phyloP scores from a whole-genome alignment of 805 yeast genomes.

The Pichia eremophila region DNA sequence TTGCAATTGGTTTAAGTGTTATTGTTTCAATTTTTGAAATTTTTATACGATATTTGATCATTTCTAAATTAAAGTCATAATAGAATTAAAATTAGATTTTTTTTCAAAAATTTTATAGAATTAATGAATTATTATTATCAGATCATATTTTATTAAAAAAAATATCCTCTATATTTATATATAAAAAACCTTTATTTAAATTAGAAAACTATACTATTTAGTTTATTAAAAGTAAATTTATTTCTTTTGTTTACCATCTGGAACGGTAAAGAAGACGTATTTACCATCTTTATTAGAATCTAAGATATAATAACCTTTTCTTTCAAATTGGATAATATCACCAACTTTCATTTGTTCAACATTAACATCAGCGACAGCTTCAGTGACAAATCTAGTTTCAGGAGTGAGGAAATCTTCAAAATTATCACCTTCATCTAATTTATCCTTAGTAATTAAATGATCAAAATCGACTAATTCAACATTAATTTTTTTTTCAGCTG shows the following conservation, averaged over 20 bases:
- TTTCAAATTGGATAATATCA: conserved; percentile 87
- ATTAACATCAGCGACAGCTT: conserved; percentile 74
- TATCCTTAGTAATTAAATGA: conserved; percentile 90
- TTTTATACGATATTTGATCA: conserved; percentile 45
- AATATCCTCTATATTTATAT: background rate
- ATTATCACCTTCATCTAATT: conserved; percentile 87
- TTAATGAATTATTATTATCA: no score
- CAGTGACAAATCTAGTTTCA: conserved; percentile 71
- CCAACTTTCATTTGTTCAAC: conserved; percentile 70
- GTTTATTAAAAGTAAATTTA: background rate
- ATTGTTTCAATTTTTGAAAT: conserved; percentile 70
- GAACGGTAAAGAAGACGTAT: conserved; percentile 82
- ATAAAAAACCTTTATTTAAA: background rate
- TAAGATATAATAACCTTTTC: conserved; percentile 91
- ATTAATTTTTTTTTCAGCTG: conserved; percentile 61
- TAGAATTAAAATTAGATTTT: background rate
- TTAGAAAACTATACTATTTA: no score
- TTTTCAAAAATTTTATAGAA: background rate
- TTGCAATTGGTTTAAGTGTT: conserved; percentile 70
- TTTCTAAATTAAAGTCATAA: conserved; percentile 12
- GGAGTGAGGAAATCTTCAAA: conserved; percentile 88
- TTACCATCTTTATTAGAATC: conserved; percentile 55
- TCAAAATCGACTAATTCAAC: conserved; percentile 87
- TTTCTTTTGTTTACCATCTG: conserved; percentile 81
- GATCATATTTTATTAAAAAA: background rate